Conservation (phyloP, 805 yeast species). For the Starmerella scarabaei region DNA sequence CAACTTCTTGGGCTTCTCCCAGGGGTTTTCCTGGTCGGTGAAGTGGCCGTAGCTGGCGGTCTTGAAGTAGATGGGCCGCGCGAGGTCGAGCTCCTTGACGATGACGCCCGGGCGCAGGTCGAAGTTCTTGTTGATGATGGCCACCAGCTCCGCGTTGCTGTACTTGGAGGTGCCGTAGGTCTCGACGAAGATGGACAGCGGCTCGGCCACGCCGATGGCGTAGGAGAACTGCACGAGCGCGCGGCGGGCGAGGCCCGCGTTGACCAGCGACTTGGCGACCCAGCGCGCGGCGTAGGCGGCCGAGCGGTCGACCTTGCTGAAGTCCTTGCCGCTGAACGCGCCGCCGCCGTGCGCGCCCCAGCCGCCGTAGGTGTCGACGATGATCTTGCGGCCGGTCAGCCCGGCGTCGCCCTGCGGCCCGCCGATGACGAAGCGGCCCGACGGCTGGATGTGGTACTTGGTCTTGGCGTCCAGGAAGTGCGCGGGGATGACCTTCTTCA, state of each 20-base stretch:
- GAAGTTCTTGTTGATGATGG: conserved; percentile 82
- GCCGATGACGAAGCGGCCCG: conserved; percentile 99
- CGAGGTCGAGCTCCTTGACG: conserved; percentile 91
- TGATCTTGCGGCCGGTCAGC: conserved; percentile 97
- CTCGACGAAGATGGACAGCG: conserved; percentile 93
- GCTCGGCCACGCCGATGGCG: conserved; percentile 99
- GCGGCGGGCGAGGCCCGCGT: conserved; percentile 92
- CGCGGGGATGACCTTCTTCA: conserved; percentile 86
- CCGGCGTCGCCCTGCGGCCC: conserved; percentile 99
- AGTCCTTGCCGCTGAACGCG: conserved; percentile 99
- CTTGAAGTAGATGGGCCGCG: conserved; percentile 98
- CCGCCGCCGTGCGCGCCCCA: conserved; percentile 99
- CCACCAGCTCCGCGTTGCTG: conserved; percentile 80
- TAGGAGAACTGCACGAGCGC: conserved; percentile 96
- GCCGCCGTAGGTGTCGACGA: conserved; percentile 99
- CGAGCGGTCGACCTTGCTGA: conserved; percentile 98
- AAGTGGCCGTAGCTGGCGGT: conserved; percentile 99
- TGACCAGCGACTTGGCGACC: conserved; percentile 97
- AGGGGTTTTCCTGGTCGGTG: conserved; percentile 96
- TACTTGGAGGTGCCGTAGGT: conserved; percentile 94
- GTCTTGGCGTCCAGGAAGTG: conserved; percentile 87
- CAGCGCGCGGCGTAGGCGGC: conserved; percentile 99
- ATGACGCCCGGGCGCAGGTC: conserved; percentile 99
- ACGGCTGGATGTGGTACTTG: conserved; percentile 95
- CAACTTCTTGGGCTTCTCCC: conserved; percentile 82